Percentiles rank a stretch among this genome's conserved stretches.
Conservation (phyloP, 768 basidiomycete species). For the Suillus weaverae region DNA sequence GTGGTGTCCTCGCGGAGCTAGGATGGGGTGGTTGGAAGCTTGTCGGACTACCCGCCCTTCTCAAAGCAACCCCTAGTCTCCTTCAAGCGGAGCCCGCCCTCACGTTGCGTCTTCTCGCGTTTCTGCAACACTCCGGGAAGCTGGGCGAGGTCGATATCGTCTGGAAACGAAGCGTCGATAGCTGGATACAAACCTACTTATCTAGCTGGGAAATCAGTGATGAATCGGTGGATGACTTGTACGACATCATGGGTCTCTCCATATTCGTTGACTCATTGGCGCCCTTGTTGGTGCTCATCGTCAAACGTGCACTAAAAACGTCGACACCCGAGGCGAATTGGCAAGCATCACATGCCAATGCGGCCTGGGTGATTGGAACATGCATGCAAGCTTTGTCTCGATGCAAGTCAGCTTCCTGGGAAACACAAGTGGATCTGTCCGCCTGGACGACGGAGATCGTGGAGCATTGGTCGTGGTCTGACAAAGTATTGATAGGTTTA, state of each 20-base stretch:
- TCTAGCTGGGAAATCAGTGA: constrained; percentile 38
- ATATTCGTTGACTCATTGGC: constrained; percentile 49
- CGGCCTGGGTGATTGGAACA: constrained; percentile 58
- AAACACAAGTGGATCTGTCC: constrained; percentile 43
- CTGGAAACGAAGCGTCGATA: constrained; percentile 55
- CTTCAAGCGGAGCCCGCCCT: constrained; percentile 43
- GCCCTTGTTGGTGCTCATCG: constrained; percentile 42
- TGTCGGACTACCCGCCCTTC: constrained; percentile 58
- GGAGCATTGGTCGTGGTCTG: constrained; percentile 59
- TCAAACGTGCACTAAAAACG: constrained; percentile 40
- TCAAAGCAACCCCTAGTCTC: constrained; percentile 49
- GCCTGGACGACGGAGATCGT: constrained; percentile 49
- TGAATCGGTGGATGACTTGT: constrained; percentile 51
- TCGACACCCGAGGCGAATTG: constrained; percentile 32
- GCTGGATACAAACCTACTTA: constrained; percentile 47
- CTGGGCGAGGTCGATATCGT: constrained; percentile 57
- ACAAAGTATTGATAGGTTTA: constrained; percentile 54
- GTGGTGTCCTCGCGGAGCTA: constrained; percentile 61
- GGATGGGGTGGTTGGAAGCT: constrained; percentile 80
- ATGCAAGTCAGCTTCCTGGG: constrained; percentile 34
- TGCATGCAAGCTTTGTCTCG: constrained; percentile 51
- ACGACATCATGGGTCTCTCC: constrained; percentile 55
- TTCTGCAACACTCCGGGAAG: constrained; percentile 47
- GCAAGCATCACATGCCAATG: constrained; percentile 38
- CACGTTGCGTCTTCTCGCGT: constrained; percentile 51